Base-by-base conservation (phyloP, 1,139 yeast species). In the Sugiyamaella neomexicana region DNA sequence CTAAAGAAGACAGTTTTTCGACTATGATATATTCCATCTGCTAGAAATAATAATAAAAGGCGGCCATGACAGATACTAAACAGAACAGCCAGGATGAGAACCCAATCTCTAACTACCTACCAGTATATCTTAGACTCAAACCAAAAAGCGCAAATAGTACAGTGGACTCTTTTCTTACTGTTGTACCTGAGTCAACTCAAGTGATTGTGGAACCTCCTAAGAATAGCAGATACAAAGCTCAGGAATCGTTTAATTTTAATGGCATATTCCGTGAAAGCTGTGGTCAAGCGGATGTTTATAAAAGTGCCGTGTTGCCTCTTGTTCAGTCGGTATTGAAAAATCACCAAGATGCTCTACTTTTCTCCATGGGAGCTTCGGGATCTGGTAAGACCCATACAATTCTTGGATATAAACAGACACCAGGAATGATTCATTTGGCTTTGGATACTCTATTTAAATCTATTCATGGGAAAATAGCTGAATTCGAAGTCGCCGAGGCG, bases 281-380 rank as follows among this genome's bases (percentile, higher is more conserved):
- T 0, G 65, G 67, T 16, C 69, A 69, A 41, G 62, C 67, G 25
- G 67, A 70, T 16, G 67, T 73, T 0, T 67, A 71, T 58, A 64
- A 67, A 45, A 63, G 62, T 7, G 60, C 70, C 6, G 68, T 74
- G 1, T 45, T 60, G 20, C 69, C 71, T 5, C 53, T 70, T 44
- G 72, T 71, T 2, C 61, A 64, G 17, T 64, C 67, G 36, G 62
- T 68, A 4, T 59, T 74, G 8, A 65, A 64, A 5, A 73, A 72
- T 7, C 67, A 59, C 5, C 50, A 68, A 12, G 82, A 79, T 59
- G 70, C 76, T 20, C 64, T 76, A 12, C 61, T 79, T 27, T 75
- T 79, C 59, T 72, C 81, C 0, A 62, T 80, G 62, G 83, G 83
- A 0, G 79, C 83, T 25, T 75, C 81, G 0, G 79, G 78, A 36